Conservation (phyloP, 148 eudicot species). For the Vaccinium vitisidaea region DNA sequence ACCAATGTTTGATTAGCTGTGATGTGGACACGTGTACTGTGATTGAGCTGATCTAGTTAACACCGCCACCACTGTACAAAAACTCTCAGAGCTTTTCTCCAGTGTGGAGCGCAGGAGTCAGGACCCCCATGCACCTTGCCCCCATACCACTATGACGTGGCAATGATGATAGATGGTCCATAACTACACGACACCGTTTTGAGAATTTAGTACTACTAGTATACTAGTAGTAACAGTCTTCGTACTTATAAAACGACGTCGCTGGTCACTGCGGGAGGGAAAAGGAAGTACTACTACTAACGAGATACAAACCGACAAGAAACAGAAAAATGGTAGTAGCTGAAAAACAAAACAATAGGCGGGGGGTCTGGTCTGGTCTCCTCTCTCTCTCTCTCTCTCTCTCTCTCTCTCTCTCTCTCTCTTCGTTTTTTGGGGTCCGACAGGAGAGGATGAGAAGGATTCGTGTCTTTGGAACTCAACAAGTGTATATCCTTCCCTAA, state of each 20-base stretch:
- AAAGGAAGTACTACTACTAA: neutral
- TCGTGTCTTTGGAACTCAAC: neutral
- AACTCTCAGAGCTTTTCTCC: neutral
- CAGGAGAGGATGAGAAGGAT: neutral
- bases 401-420: neutral
- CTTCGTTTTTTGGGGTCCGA: neutral
- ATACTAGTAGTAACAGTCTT: too few relatives aligned
- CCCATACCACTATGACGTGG: constrained; percentile 1
- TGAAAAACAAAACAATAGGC: neutral
- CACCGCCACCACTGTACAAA: too few relatives aligned
- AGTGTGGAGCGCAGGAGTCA: neutral
- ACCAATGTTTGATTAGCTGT: neutral
- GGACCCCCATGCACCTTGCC: neutral
- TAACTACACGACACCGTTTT: constrained; percentile 4
- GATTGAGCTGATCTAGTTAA: neutral
- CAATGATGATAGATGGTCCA: neutral
- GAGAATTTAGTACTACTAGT: neutral
- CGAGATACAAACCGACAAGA: constrained; percentile 10
- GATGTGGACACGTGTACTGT: constrained; percentile 2
- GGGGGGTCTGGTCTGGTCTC: neutral
- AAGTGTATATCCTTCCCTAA: neutral
- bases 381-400: neutral
- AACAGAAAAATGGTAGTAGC: neutral
- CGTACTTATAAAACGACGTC: neutral
- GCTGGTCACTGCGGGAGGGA: constrained; percentile 1